phyloP scores from a whole-genome alignment of 108 stramenopile species.

The Bacterosira constricta region DNA sequence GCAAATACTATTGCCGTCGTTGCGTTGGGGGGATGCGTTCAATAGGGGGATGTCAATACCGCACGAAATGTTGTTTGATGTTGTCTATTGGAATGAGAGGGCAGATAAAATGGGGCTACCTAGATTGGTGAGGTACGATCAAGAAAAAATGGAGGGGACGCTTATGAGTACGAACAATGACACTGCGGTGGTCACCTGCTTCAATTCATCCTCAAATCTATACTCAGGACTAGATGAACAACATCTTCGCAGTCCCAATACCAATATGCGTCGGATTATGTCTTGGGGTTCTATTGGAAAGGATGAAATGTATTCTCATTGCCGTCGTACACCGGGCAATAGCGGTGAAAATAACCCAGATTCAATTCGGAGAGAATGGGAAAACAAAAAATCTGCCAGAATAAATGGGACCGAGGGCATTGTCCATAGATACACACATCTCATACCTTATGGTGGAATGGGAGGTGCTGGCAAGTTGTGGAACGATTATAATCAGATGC shows the following conservation, averaged over 20 bases:
- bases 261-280: constrained; percentile 31
- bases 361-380: background rate
- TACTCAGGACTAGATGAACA: constrained; percentile 24
- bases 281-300: constrained; percentile 3
- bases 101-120: constrained; percentile 25
- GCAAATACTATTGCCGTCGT: constrained; percentile 59
- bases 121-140: constrained; percentile 18
- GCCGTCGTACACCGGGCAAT: too few relatives aligned
- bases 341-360: background rate
- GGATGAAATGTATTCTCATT: constrained; percentile 2
- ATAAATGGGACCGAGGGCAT: background rate
- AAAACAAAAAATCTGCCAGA: background rate
- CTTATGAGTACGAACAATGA: background rate
- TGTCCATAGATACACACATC: constrained; percentile 11
- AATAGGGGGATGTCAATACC: constrained; percentile 30
- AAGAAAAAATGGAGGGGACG: constrained; percentile 10
- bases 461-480: constrained; percentile 23
- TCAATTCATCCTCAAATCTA: constrained; percentile 13
- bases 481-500: constrained; percentile 25
- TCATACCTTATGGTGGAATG: constrained; percentile 31
- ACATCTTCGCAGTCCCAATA: constrained; percentile 13
- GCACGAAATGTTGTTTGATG: constrained; percentile 75
- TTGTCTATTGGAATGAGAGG: constrained; percentile 64
- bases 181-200: constrained; percentile 5
- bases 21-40: constrained; percentile 57